These are phyloP conservation scores for Eutrema japonicum DNA, from an alignment of 345 rosid species.

Conservation along the genomic window DNA sequence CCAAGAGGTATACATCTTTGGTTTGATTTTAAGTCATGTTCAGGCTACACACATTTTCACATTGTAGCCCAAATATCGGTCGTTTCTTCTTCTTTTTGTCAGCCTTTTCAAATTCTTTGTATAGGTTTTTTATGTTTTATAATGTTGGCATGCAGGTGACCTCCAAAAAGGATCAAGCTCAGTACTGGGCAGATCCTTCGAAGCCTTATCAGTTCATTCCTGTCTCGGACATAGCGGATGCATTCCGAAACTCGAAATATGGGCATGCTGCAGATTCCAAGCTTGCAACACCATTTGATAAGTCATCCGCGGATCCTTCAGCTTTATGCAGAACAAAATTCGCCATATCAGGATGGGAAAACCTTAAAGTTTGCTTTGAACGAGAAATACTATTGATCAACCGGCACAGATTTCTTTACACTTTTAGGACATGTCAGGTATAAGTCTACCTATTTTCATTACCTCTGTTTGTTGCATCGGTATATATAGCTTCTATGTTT, in stretches of 20 bases:
- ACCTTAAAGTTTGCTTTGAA: constrained; percentile 63
- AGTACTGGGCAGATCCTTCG: constrained; percentile 88
- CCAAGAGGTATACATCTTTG: constrained; percentile 68
- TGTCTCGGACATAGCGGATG: constrained; percentile 70
- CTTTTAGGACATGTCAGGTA: constrained; percentile 85
- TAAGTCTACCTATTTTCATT: constrained; percentile 9
- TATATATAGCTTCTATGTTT: constrained; percentile 1
- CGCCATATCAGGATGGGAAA: constrained; percentile 80
- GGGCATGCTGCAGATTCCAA: constrained; percentile 59
- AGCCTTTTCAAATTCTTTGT: constrained; percentile 10
- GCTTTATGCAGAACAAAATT: constrained; percentile 70
- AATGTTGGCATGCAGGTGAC: constrained; percentile 64
- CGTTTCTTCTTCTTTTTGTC: background rate
- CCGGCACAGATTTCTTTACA: constrained; percentile 77
- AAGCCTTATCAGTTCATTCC: constrained; percentile 68
- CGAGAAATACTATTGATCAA: constrained; percentile 69
- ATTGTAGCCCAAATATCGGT: too few species aligned
- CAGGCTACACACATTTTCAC: too few species aligned
- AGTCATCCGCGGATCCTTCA: constrained; percentile 55
- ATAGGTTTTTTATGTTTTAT: constrained; percentile 14
- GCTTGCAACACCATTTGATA: constrained; percentile 56
- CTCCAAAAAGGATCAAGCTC: constrained; percentile 93
- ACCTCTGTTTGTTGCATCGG: background rate
- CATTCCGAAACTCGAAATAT: constrained; percentile 64
- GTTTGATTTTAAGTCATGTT: background rate